Conservation (phyloP, 2,329 filamentous ascomycete genomes). For the Clonostachys chloroleuca region DNA sequence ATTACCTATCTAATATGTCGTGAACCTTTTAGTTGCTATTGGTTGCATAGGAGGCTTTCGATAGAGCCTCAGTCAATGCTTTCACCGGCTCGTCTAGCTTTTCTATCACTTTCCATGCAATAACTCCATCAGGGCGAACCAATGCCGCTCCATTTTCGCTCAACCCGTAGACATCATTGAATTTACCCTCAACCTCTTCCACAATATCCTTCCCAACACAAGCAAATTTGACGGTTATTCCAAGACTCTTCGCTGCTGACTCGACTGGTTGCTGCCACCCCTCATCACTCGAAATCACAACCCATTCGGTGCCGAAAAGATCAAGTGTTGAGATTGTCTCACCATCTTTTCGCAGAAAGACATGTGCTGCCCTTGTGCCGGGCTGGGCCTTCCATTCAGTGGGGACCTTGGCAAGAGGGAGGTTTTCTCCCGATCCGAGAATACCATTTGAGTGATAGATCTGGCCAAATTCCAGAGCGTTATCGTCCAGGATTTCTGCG, state of each 20-base stretch:
- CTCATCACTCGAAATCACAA: background rate
- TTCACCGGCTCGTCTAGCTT: background rate
- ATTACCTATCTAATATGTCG: no score
- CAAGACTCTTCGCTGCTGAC: background rate
- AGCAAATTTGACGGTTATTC: background rate
- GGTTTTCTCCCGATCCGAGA: background rate
- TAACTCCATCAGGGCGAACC: background rate
- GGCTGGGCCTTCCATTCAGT: constrained; percentile 14
- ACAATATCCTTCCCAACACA: background rate
- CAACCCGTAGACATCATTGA: background rate
- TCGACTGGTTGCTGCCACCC: background rate
- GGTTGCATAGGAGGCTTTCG: no score
- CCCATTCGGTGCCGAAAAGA: background rate
- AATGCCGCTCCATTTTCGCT: background rate
- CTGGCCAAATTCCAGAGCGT: constrained; percentile 1
- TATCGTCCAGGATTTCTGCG: background rate
- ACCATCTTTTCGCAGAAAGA: constrained; percentile 2
- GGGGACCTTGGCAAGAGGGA: constrained; percentile 5
- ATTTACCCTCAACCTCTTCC: background rate
- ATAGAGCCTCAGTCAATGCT: no score
- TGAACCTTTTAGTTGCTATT: no score
- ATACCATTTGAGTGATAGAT: background rate
- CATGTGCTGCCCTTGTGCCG: constrained; percentile 12
- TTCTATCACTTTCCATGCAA: background rate
- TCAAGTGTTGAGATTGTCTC: background rate